phyloP scores from a whole-genome alignment of 306 rosid species.

The Malus asiatica region DNA sequence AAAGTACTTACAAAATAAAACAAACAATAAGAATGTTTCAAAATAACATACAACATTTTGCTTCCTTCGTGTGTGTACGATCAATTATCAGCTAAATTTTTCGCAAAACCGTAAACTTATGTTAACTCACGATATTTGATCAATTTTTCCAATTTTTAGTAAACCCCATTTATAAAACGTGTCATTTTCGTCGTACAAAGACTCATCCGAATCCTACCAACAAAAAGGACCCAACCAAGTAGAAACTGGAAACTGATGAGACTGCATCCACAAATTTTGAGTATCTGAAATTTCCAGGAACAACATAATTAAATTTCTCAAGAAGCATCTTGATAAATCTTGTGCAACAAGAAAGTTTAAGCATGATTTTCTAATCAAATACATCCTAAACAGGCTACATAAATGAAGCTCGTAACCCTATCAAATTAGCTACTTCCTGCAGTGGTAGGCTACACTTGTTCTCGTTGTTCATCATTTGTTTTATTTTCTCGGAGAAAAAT shows the following conservation, averaged over 20 bases:
- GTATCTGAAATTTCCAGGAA: neutral
- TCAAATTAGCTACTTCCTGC: neutral
- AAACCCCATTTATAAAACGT: no score
- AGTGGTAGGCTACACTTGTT: neutral
- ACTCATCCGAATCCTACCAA: no score
- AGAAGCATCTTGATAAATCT: neutral
- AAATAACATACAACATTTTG: no score
- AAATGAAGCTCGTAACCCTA: neutral
- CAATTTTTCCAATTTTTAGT: no score
- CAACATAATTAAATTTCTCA: neutral
- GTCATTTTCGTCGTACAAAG: no score
- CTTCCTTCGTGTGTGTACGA: no score
- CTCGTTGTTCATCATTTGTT: neutral
- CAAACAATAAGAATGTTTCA: no score
- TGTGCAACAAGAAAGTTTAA: neutral
- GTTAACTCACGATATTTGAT: no score
- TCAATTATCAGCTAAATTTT: no score
- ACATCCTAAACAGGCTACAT: neutral
- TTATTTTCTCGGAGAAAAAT: neutral
- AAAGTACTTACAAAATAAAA: no score
- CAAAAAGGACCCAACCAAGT: no score
- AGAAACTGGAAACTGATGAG: neutral
- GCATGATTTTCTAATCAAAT: neutral
- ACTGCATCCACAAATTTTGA: neutral
- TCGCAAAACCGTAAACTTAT: no score